Evolutionary conservation across 2,329 filamentous ascomycete genomes (phyloP).

Genomic region (Diaporthe vaccinii): DNA sequence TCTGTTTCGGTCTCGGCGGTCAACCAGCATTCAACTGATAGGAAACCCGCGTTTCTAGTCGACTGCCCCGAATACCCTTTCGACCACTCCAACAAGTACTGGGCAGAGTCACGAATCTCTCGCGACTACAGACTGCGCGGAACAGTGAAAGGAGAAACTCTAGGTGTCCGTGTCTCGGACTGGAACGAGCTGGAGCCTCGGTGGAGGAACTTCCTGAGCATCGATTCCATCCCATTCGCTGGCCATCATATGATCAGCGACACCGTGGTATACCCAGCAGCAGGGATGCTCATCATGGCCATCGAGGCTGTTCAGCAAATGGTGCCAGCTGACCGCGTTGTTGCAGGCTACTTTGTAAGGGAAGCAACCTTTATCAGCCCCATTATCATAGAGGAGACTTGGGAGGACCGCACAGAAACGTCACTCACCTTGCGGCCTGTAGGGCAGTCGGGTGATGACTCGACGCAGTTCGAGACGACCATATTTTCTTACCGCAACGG

Average conservation of each 20-base stretch:
- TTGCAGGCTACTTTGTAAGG: constrained; percentile 3
- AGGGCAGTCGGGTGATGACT: constrained; percentile 45
- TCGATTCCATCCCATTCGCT: constrained; percentile 57
- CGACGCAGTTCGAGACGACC: constrained; percentile 48
- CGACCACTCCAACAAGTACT: constrained; percentile 50
- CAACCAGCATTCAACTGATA: constrained; percentile 46
- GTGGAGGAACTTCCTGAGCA: constrained; percentile 58
- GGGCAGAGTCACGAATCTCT: constrained; percentile 50
- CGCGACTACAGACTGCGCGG: constrained; percentile 46
- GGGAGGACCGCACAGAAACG: constrained; percentile 50
- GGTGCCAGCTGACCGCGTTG: background rate
- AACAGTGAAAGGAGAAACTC: constrained; percentile 23
- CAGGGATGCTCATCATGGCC: constrained; percentile 55
- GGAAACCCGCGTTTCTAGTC: constrained; percentile 45
- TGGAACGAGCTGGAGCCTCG: constrained; percentile 48
- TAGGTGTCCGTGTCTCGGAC: constrained; percentile 33
- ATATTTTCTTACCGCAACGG: constrained; percentile 47
- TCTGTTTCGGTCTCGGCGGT: constrained; percentile 44
- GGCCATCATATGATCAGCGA: constrained; percentile 53
- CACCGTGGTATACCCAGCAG: constrained; percentile 52
- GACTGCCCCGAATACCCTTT: constrained; percentile 49
- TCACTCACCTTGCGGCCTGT: constrained; percentile 48
- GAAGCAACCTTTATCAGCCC: constrained; percentile 16
- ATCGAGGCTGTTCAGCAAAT: constrained; percentile 52
- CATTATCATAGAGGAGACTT: constrained; percentile 42